Conservation (phyloP, 1,139 yeast species). For the Debaryomyces singareniensis region DNA sequence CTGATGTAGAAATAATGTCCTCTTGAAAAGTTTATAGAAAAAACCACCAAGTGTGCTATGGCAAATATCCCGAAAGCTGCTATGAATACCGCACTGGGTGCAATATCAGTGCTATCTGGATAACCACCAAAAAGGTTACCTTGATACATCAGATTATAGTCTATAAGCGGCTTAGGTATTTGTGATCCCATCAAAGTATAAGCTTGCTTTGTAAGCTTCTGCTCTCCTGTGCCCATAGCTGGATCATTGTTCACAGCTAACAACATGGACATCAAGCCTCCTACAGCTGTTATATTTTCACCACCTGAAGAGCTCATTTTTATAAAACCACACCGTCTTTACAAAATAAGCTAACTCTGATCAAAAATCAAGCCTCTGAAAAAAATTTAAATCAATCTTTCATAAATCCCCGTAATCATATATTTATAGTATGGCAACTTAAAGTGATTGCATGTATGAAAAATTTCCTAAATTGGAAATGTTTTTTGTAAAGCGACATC, state of each 20-base stretch:
- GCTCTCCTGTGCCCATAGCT: constrained; percentile 48
- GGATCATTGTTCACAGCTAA: constrained; percentile 31
- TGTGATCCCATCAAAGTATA: constrained; percentile 18
- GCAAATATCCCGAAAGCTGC: constrained; percentile 48
- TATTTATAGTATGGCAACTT: too few relatives aligned
- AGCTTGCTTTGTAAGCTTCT: constrained; percentile 24
- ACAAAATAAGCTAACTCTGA: too few relatives aligned
- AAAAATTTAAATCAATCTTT: too few relatives aligned
- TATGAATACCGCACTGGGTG: constrained; percentile 55
- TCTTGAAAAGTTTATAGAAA: constrained; percentile 43
- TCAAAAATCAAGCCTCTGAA: too few relatives aligned
- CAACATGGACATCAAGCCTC: constrained; percentile 29
- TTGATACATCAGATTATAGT: constrained; percentile 33
- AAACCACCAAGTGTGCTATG: constrained; percentile 44
- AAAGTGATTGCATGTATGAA: too few relatives aligned
- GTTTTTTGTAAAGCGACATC: too few relatives aligned
- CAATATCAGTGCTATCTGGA: constrained; percentile 50
- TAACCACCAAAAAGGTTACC: constrained; percentile 62
- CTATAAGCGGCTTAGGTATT: constrained; percentile 31
- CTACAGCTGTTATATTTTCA: constrained; percentile 14
- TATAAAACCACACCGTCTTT: too few relatives aligned
- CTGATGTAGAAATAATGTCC: constrained; percentile 64
- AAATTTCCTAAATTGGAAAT: too few relatives aligned
- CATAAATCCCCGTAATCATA: too few relatives aligned
- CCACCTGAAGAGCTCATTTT: too few relatives aligned